A percentile compares a stretch with the other conserved stretches of the same genome.
Evolutionary conservation across 2,329 filamentous ascomycete genomes (phyloP).

Genomic region (Beauveria australis): DNA sequence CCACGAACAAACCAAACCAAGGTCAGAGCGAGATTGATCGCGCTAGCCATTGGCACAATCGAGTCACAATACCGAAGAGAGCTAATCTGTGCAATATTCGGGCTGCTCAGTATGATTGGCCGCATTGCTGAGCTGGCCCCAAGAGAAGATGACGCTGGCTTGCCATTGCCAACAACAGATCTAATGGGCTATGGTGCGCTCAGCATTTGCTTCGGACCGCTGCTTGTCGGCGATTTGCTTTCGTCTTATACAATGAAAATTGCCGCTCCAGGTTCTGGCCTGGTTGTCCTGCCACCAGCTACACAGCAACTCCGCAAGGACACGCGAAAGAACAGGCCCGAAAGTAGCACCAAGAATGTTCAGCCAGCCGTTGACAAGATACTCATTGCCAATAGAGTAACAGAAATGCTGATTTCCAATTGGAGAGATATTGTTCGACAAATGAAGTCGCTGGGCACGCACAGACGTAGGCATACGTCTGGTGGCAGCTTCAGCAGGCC

Average conservation of each 20-base stretch:
- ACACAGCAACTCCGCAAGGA: slow-evolving; percentile 2
- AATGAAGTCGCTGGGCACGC: slow-evolving; percentile 39
- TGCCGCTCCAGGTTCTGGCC: slow-evolving; percentile 32
- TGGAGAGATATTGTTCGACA: slow-evolving; percentile 58
- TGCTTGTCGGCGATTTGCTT: slow-evolving; percentile 51
- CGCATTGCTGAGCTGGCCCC: slow-evolving; percentile 45
- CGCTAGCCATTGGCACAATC: slow-evolving; percentile 52
- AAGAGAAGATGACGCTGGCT: slow-evolving; percentile 42
- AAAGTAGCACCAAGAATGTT: not conserved
- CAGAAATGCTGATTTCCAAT: slow-evolving; percentile 57
- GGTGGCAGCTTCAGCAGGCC: slow-evolving; percentile 12
- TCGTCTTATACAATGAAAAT: slow-evolving; percentile 41
- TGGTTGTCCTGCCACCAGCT: slow-evolving; percentile 16
- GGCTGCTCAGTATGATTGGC: slow-evolving; percentile 54
- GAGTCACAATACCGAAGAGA: slow-evolving; percentile 52
- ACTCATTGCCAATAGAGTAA: slow-evolving; percentile 47
- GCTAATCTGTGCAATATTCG: slow-evolving; percentile 59
- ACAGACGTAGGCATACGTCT: slow-evolving; percentile 17
- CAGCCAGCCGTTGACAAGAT: slow-evolving; percentile 43
- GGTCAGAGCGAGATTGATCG: slow-evolving; percentile 56
- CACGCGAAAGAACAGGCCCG: not conserved
- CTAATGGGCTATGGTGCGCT: slow-evolving; percentile 57
- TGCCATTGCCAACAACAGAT: slow-evolving; percentile 46
- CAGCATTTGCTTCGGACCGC: slow-evolving; percentile 56
- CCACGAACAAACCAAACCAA: slow-evolving; percentile 46